Evolutionary conservation across 164 flowering plant genomes (phyloP), one percentile per base, ranked within the genome.

Genomic region (Aristolochia contorta): DNA sequence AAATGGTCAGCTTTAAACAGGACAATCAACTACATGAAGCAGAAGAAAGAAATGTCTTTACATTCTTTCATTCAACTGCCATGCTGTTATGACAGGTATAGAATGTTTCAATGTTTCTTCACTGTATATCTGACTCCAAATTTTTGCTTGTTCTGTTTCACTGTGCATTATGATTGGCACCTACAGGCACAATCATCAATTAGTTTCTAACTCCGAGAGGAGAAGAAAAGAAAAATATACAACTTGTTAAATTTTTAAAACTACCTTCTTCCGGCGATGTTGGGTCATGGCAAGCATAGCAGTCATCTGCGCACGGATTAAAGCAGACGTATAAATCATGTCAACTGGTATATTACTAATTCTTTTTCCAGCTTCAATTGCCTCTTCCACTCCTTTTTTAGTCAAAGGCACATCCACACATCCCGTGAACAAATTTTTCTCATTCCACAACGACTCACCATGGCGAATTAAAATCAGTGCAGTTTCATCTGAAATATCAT

Each of bases 251-350:
- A 18, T 19, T 14, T 58, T 47, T 22, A 48, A 12, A 21, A 19
- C 19, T 69, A 90, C 99, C 97, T 90, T 93, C 77, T 67, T 88
- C 63, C 88, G 92, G 7, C 99, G 91, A 72, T 93, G 99, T 71
- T 90, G 92, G 57, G 92, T 93, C 97, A 93, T 93, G 66, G 99
- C 96, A 76, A 90, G 94, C 99, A 93, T 93, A 45, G 97, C 96
- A 54, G 99, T 93, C 97, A 93, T 93, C 74, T 93, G 96, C 0
- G 97, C 95, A 68, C 99, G 99, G 60, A 93, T 90, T 56, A 93
- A 66, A 13, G 92, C 75, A 47, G 99, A 93, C 14, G 99, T 93
- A 64, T 71, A 90, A 47, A 93, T 93, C 80, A 85, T 72, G 75
- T 93, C 99, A 30, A 93, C 82, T 37, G 99, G 99, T 70, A 93